Percentiles rank a stretch among this genome's conserved stretches.
phyloP scores from a whole-genome alignment of 352 stramenopile species.

The Pythium angustatum region DNA sequence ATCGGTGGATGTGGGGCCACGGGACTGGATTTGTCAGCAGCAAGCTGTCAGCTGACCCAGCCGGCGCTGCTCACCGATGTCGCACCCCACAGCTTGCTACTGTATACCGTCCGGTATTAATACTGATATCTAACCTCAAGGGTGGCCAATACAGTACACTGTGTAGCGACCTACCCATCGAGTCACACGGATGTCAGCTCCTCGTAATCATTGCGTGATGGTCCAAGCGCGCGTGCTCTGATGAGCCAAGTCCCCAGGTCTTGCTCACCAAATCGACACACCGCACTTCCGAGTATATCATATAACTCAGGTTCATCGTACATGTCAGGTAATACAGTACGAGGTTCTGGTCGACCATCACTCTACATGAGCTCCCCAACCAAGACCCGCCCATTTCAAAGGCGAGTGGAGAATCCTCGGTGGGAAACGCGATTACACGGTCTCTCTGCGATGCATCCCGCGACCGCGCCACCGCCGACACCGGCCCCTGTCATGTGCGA shows the following conservation, averaged over 20 bases:
- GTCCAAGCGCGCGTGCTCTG: too few species aligned
- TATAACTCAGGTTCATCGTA: background rate
- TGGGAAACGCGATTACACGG: background rate
- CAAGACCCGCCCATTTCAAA: background rate
- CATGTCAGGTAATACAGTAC: background rate
- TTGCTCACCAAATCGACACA: background rate
- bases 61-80: conserved; percentile 5
- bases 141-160: too few species aligned
- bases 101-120: background rate
- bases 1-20: too few species aligned
- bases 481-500: conserved; percentile 14
- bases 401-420: conserved; percentile 5
- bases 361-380: background rate
- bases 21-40: too few species aligned
- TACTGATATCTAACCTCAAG: too few species aligned
- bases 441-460: background rate
- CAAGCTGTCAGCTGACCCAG: background rate
- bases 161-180: too few species aligned
- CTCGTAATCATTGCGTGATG: too few species aligned
- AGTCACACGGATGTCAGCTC: too few species aligned
- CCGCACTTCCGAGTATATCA: background rate
- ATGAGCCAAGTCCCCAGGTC: too few species aligned
- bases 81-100: background rate
- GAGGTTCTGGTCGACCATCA: background rate
- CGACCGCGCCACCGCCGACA: background rate